These are phyloP conservation scores for Starmerella vaccinii DNA, from an alignment of 805 yeast species.

Conservation along the genomic window DNA sequence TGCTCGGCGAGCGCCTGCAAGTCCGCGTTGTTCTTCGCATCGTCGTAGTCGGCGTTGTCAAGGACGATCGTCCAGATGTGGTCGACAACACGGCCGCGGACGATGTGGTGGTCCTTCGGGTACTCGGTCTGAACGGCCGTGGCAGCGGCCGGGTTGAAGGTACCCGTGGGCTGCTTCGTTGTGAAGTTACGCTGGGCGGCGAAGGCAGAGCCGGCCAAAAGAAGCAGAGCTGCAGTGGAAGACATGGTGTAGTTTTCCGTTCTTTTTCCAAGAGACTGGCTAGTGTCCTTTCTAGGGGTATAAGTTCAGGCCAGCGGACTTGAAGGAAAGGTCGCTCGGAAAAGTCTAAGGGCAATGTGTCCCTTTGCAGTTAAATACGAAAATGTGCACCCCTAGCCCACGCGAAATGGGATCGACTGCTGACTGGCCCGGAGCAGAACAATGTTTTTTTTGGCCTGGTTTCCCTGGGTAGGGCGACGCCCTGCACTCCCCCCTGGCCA, in stretches of 20 bases:
- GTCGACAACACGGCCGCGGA: conserved; percentile 27
- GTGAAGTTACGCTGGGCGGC: conserved; percentile 25
- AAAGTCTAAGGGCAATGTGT: not conserved
- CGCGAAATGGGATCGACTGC: not conserved
- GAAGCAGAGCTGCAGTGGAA: conserved; percentile 19
- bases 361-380: conserved; percentile 2
- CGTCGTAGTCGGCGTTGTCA: conserved; percentile 44
- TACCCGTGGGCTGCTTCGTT: conserved; percentile 26
- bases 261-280: conserved; percentile 7
- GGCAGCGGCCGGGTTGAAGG: conserved; percentile 27
- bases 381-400: not conserved
- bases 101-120: conserved; percentile 28
- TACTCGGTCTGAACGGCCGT: conserved; percentile 28
- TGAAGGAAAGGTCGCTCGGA: conserved; percentile 2
- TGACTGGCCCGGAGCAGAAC: conserved; percentile 8
- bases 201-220: conserved; percentile 23
- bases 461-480: not conserved
- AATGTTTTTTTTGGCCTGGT: conserved; percentile 1
- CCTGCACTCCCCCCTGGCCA: not conserved
- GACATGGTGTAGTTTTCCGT: conserved; percentile 12
- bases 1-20: conserved; percentile 36
- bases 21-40: conserved; percentile 39
- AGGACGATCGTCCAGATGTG: conserved; percentile 37
- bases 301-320: conserved; percentile 7
- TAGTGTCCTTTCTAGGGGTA: conserved; percentile 9